Evolutionary conservation across 2,329 filamentous ascomycete genomes (phyloP).

Genomic region (Fusarium sp.): DNA sequence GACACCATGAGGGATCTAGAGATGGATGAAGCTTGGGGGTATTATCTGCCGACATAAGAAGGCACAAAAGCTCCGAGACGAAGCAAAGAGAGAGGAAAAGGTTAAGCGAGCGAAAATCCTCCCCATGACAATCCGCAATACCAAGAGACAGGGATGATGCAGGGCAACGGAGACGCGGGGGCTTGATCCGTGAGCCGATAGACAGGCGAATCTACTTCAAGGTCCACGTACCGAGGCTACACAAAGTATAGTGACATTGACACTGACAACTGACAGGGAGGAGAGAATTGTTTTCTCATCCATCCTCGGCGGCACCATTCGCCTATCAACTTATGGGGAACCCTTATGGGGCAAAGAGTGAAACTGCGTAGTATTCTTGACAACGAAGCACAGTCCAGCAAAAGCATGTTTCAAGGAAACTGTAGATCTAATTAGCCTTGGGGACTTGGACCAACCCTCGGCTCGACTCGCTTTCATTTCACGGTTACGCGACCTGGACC

Average conservation of each 20-base stretch:
- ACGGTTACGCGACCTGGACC: constrained; percentile 3
- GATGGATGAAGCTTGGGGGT: neutral
- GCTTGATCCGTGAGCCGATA: constrained; percentile 26
- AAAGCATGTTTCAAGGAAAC: constrained; percentile 11
- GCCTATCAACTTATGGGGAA: constrained; percentile 7
- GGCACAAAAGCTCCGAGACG: constrained; percentile 2
- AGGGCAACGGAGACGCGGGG: constrained; percentile 22
- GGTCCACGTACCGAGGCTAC: neutral
- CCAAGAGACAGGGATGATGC: constrained; percentile 7
- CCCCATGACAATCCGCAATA: constrained; percentile 6
- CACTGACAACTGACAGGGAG: constrained; percentile 13
- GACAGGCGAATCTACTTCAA: neutral
- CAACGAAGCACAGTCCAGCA: neutral
- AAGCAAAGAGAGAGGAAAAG: neutral
- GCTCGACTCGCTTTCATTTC: neutral
- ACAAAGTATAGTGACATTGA: constrained; percentile 11
- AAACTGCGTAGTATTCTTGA: constrained; percentile 1
- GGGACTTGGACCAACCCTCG: neutral
- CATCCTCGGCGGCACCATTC: constrained; percentile 6
- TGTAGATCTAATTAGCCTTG: neutral
- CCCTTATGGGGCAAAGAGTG: constrained; percentile 4
- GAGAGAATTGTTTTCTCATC: constrained; percentile 8
- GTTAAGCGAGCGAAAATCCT: constrained; percentile 13
- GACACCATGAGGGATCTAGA: neutral
- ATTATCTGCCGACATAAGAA: neutral